Base-by-base conservation (phyloP, 2,329 filamentous ascomycete genomes). In the Sporothrix curviconia region DNA sequence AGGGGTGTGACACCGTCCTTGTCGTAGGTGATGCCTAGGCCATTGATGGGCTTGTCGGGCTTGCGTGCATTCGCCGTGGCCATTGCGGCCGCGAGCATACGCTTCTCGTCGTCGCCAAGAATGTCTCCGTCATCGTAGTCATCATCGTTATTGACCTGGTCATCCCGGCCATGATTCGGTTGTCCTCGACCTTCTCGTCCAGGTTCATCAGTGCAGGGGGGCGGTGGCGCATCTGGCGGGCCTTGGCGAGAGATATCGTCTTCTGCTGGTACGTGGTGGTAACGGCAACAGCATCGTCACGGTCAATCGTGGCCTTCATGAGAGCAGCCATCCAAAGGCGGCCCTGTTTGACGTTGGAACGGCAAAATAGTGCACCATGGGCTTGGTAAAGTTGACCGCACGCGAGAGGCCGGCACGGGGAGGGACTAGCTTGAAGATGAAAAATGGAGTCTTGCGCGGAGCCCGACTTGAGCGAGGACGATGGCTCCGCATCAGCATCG, bases 251-350 rank as follows among this genome's bases (percentile, higher is more conserved):
- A 25, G 89, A 94, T 56, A 99, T 96, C 0, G 94, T 99, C 77
- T 95, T 94, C 69, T 96, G 92, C 69, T 96, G 92, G 73, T 97
- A 97, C 3, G 91, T 96, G 3, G 89, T 94, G 19, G 90, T 91
- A 60, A 96, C 86, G 9, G 87, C 83, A 60, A 87, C 82, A 4
- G 82, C 82, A 66, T 87, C 84, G 65, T 99, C 94, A 60, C 92
- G 87, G 68, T 97, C 92, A 65, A 99, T 99, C 1, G 94, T 99
- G 11, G 94, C 94, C 74, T 99, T 99, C 90, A 99, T 95, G 53
- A 99, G 76, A 6, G 94, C 94, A 4, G 91, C 94, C 94, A 99
- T 99, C 94, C 94, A 99, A 40, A 95, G 76, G 12, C 94, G 85
- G 15, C 94, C 94, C 68, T 94, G 84, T 65, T 90, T 85, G 59